Conservation (phyloP, 2,329 filamentous ascomycete genomes). For the Hymenoscyphus occultus region DNA sequence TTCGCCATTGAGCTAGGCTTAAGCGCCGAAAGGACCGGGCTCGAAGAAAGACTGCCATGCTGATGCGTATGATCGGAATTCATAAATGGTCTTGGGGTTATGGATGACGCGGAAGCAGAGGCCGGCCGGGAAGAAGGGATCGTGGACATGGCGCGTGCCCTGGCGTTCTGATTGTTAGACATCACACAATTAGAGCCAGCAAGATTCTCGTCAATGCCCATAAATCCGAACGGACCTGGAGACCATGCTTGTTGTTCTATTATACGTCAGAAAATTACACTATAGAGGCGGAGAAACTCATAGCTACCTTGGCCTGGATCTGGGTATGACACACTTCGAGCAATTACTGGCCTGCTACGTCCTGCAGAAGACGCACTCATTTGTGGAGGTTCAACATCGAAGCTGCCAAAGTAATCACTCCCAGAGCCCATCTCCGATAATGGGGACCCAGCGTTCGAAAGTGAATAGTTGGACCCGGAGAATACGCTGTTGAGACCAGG, state of each 20-base stretch:
- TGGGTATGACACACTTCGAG: constrained; percentile 22
- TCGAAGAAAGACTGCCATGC: constrained; percentile 4
- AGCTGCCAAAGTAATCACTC: constrained; percentile 11
- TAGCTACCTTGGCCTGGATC: constrained; percentile 13
- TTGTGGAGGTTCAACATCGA: not conserved
- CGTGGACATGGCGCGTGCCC: constrained; percentile 10
- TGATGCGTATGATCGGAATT: not conserved
- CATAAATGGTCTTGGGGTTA: constrained; percentile 3
- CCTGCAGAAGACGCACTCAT: not conserved
- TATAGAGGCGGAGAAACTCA: not conserved
- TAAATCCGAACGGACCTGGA: constrained; percentile 11
- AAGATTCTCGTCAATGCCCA: constrained; percentile 11
- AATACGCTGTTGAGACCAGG: constrained; percentile 11
- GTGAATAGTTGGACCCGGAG: constrained; percentile 10
- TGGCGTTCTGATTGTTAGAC: constrained; percentile 7
- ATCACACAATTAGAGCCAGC: constrained; percentile 6
- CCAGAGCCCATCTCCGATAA: constrained; percentile 12
- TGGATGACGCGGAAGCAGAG: not conserved
- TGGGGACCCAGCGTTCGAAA: constrained; percentile 8
- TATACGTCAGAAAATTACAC: not conserved
- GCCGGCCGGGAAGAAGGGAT: constrained; percentile 8
- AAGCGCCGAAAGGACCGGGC: not conserved
- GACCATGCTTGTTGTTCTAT: constrained; percentile 17
- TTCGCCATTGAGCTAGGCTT: not conserved
- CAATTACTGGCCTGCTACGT: constrained; percentile 16